These are phyloP conservation scores for Herpotrichia juniperi DNA, from an alignment of 2,329 filamentous ascomycete species.

Conservation along the genomic window DNA sequence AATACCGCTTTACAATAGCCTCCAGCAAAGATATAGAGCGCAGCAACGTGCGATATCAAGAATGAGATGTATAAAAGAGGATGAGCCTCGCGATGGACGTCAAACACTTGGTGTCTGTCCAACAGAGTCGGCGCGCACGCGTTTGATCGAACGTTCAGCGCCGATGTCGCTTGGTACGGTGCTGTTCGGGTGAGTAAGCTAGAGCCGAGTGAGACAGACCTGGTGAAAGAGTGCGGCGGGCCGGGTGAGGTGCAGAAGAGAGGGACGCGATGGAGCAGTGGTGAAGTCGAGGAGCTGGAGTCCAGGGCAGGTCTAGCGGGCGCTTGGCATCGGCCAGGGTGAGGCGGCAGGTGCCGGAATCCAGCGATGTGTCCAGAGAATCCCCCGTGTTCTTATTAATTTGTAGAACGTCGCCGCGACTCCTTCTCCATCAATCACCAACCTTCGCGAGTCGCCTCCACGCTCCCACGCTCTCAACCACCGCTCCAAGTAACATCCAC, in stretches of 20 bases:
- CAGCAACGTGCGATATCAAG: conserved; percentile 21
- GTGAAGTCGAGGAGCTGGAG: conserved; percentile 4
- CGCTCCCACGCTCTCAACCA: neutral
- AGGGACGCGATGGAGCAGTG: neutral
- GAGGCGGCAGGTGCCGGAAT: neutral
- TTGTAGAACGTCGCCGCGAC: neutral
- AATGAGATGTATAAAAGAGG: conserved; percentile 16
- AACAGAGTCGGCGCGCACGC: conserved; percentile 2
- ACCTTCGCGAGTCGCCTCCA: neutral
- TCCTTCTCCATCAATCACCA: neutral
- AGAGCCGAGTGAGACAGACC: conserved; percentile 23
- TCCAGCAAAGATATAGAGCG: conserved; percentile 27
- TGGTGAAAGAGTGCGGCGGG: conserved; percentile 11
- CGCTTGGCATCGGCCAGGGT: conserved; percentile 1
- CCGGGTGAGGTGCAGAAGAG: neutral
- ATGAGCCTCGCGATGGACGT: conserved; percentile 11
- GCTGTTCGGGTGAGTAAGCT: neutral
- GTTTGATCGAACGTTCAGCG: neutral
- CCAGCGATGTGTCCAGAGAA: conserved; percentile 15
- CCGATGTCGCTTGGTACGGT: neutral
- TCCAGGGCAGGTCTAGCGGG: conserved; percentile 13
- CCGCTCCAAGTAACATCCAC: neutral
- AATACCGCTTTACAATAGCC: conserved; percentile 29
- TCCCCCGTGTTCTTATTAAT: neutral
- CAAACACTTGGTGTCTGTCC: conserved; percentile 17